Percentiles rank a stretch among this genome's conserved stretches.
These are phyloP conservation scores for Cladorrhinum sp. DNA, from an alignment of 2,329 filamentous ascomycete genomes.

Conservation along the genomic window DNA sequence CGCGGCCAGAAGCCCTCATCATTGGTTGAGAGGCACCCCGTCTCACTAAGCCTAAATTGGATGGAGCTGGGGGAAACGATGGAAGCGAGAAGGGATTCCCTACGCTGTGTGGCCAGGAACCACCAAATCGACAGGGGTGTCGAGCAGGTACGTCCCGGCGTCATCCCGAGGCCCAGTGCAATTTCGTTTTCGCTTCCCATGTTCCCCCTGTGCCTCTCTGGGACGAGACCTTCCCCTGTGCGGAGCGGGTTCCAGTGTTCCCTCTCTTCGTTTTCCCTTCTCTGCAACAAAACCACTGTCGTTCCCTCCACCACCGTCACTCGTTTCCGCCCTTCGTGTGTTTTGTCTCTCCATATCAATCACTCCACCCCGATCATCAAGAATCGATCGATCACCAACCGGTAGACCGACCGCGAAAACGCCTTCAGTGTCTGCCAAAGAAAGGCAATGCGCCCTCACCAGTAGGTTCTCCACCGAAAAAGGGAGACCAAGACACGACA, in stretches of 20 bases:
- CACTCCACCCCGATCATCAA: conserved; percentile 16
- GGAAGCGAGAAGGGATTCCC: conserved; percentile 11
- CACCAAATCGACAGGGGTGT: conserved; percentile 18
- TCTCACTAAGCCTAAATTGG: conserved; percentile 16
- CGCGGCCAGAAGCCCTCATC: conserved; percentile 1
- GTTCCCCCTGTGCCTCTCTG: conserved; percentile 20
- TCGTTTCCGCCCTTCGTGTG: conserved; percentile 23
- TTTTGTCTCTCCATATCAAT: conserved; percentile 17
- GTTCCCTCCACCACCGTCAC: conserved; percentile 25
- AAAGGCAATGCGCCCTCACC: conserved; percentile 25
- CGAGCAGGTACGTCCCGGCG: conserved; percentile 13
- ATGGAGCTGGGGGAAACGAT: conserved; percentile 5
- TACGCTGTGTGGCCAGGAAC: conserved; percentile 19
- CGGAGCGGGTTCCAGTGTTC: conserved; percentile 18
- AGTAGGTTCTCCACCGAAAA: conserved; percentile 23
- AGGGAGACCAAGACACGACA: conserved; percentile 15
- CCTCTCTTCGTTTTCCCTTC: conserved; percentile 13
- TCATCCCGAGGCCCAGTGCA: conserved; percentile 26
- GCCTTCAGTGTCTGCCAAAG: conserved; percentile 1
- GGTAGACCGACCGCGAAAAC: conserved; percentile 14
- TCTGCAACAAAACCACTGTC: conserved; percentile 28
- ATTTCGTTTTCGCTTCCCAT: conserved; percentile 29
- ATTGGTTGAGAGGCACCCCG: conserved; percentile 20
- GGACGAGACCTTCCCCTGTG: conserved; percentile 16
- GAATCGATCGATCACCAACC: conserved; percentile 14